Percentiles rank a stretch among this genome's conserved stretches.
phyloP scores from a whole-genome alignment of 106 monocot species.

The Apostasia ramifera region DNA sequence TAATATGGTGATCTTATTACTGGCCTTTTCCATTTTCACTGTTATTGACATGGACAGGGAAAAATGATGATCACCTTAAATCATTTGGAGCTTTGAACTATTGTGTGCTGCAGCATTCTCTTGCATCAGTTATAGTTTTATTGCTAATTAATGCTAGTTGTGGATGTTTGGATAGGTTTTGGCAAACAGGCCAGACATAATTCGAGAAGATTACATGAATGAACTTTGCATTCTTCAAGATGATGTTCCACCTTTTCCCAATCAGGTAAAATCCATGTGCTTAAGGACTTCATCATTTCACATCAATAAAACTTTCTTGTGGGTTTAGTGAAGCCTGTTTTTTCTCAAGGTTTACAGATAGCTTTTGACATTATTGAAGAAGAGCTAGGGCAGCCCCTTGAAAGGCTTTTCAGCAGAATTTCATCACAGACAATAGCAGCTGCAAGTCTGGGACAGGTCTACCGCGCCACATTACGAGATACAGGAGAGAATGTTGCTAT shows the following conservation, averaged over 20 bases:
- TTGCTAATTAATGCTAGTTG: neutral
- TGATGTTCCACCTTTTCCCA: slow-evolving; percentile 95
- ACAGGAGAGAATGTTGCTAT: slow-evolving; percentile 98
- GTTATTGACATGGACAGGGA: too few species aligned
- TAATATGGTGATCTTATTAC: too few species aligned
- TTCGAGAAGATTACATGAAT: slow-evolving; percentile 99
- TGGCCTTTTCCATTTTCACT: too few species aligned
- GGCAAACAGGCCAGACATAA: slow-evolving; percentile 97
- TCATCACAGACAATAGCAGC: slow-evolving; percentile 88
- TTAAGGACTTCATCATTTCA: neutral
- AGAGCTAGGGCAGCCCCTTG: slow-evolving; percentile 89
- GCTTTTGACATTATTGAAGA: slow-evolving; percentile 95
- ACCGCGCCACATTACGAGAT: slow-evolving; percentile 91
- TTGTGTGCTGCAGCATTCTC: neutral
- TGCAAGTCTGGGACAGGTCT: slow-evolving; percentile 95
- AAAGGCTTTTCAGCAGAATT: slow-evolving; percentile 81
- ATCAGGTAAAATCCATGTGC: slow-evolving; percentile 43
- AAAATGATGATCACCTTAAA: too few species aligned
- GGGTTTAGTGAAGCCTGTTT: neutral
- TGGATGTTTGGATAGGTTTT: slow-evolving; percentile 49
- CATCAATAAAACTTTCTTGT: neutral
- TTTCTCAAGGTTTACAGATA: slow-evolving; percentile 18
- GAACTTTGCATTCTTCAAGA: slow-evolving; percentile 98
- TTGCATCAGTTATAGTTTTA: neutral
- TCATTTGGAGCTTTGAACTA: neutral